Evolutionary conservation across 805 yeast genomes (phyloP).

Genomic region (Hemisphaericaspora nanyangensis): DNA sequence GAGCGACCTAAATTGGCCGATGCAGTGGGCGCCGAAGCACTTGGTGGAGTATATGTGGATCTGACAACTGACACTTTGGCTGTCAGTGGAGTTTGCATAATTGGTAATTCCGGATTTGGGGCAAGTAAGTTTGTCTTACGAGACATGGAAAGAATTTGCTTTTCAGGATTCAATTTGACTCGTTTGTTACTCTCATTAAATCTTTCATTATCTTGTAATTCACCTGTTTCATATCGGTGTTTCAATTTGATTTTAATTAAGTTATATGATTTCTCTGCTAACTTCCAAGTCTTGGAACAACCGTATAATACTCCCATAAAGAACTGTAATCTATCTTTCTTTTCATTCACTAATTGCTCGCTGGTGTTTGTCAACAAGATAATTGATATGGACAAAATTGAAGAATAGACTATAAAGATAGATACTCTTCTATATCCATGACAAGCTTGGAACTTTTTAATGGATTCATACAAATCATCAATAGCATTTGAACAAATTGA

Average conservation of each 20-base stretch:
- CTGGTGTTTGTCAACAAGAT: conserved; percentile 32
- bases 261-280: conserved; percentile 43
- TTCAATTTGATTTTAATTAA: conserved; percentile 35
- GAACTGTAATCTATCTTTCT: conserved; percentile 28
- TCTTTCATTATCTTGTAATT: conserved; percentile 1
- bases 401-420: conserved; percentile 44
- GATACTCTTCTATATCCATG: conserved; percentile 44
- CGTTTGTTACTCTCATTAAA: background rate
- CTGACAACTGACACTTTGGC: conserved; percentile 1
- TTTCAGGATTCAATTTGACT: background rate
- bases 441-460: conserved; percentile 30
- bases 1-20: background rate
- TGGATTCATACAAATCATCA: conserved; percentile 38
- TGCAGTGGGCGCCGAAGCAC: background rate
- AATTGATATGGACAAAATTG: conserved; percentile 43
- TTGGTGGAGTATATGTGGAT: background rate
- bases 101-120: conserved; percentile 1
- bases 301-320: conserved; percentile 39
- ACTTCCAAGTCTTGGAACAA: conserved; percentile 45
- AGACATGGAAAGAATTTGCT: background rate
- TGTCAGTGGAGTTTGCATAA: background rate
- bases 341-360: conserved; percentile 20
- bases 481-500: conserved; percentile 37
- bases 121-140: background rate
- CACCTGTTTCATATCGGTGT: conserved; percentile 9